These are phyloP conservation scores for Schizosaccharomyces japonicus DNA, from an alignment of 805 yeast genomes.

Conservation along the genomic window DNA sequence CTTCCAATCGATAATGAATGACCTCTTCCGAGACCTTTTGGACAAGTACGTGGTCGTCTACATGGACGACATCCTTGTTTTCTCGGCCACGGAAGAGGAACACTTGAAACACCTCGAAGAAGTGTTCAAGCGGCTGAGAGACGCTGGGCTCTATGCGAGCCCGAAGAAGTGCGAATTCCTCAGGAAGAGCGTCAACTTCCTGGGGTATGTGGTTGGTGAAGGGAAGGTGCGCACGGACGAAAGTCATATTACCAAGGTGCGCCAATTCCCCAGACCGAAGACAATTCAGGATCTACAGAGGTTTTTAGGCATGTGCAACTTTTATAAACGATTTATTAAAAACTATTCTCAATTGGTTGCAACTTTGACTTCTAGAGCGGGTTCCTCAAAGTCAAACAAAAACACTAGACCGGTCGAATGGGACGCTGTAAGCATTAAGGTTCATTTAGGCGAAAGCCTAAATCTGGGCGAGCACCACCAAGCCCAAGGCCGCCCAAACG, in stretches of 20 bases:
- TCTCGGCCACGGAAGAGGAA: too few relatives aligned
- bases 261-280: background rate
- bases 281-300: background rate
- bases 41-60: too few relatives aligned
- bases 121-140: constrained; percentile 1
- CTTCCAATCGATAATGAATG: too few relatives aligned
- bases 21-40: too few relatives aligned
- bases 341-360: background rate
- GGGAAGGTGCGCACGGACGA: background rate
- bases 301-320: constrained; percentile 2
- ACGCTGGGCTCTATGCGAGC: constrained; percentile 2
- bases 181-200: background rate
- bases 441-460: too few relatives aligned
- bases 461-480: too few relatives aligned
- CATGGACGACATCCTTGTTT: too few relatives aligned
- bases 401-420: background rate
- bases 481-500: too few relatives aligned
- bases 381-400: too few relatives aligned
- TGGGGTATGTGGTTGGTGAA: constrained; percentile 4
- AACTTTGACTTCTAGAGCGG: background rate
- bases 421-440: too few relatives aligned
- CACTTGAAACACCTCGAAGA: constrained; percentile 6
- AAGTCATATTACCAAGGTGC: background rate
- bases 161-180: constrained; percentile 5
- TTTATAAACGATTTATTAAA: background rate